Evolutionary conservation across 768 basidiomycete species (phyloP).

Genomic region (Boletus pseudopeckii): DNA sequence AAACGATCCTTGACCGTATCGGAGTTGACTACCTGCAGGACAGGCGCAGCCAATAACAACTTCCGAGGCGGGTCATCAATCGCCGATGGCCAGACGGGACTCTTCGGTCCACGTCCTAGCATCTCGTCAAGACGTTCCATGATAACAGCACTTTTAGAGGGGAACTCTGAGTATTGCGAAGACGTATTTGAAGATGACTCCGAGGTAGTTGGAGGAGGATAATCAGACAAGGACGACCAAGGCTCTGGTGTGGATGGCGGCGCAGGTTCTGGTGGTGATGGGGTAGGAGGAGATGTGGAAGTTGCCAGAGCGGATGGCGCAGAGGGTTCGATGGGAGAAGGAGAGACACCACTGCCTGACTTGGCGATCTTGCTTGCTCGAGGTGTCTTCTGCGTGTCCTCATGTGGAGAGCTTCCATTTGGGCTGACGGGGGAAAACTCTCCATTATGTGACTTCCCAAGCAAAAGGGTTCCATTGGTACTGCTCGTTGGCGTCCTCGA

Average conservation of each 20-base stretch:
- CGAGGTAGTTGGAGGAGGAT: conserved; percentile 65
- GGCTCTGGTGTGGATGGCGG: conserved; percentile 74
- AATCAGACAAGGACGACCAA: conserved; percentile 71
- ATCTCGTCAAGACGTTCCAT: conserved; percentile 71
- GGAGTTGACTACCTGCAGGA: conserved; percentile 90
- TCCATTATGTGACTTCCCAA: conserved; percentile 24
- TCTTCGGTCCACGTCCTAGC: conserved; percentile 58
- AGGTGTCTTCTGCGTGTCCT: conserved; percentile 34
- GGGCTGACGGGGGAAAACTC: conserved; percentile 29
- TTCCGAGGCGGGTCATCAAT: conserved; percentile 87
- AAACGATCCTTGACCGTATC: conserved; percentile 95
- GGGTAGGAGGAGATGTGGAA: conserved; percentile 38
- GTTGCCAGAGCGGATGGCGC: conserved; percentile 21
- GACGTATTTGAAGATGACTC: conserved; percentile 75
- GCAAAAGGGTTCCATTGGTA: conserved; percentile 35
- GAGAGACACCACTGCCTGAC: conserved; percentile 20
- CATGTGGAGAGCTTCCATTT: conserved; percentile 26
- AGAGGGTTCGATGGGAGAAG: conserved; percentile 20
- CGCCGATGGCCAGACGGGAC: conserved; percentile 55
- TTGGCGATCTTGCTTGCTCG: conserved; percentile 35
- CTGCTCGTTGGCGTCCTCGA: conserved; percentile 48
- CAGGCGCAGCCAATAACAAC: conserved; percentile 77
- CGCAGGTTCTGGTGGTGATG: conserved; percentile 52
- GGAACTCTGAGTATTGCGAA: conserved; percentile 55
- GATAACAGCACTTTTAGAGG: conserved; percentile 49